Evolutionary conservation across 352 stramenopile genomes (phyloP).

Genomic region (Phytopythium sindhum): DNA sequence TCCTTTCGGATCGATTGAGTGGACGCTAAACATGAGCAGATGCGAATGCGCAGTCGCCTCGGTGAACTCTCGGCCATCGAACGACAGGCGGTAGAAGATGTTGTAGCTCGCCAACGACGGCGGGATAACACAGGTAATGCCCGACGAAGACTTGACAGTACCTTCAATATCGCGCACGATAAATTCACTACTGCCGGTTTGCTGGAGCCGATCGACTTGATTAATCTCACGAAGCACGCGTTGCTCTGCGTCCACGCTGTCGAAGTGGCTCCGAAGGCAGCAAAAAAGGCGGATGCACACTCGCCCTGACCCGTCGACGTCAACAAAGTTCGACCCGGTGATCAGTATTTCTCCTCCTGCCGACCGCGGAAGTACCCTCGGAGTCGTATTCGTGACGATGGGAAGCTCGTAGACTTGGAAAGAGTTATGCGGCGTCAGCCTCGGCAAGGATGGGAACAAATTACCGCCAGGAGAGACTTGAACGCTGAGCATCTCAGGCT

Average conservation of each 20-base stretch:
- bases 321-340: slow-evolving; percentile 40
- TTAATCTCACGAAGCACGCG: slow-evolving; percentile 35
- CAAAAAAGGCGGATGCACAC: slow-evolving; percentile 52
- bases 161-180: slow-evolving; percentile 48
- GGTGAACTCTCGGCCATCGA: slow-evolving; percentile 43
- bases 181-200: slow-evolving; percentile 20
- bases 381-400: slow-evolving; percentile 30
- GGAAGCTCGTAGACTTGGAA: slow-evolving; percentile 54
- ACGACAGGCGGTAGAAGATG: slow-evolving; percentile 61
- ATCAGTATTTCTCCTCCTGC: slow-evolving; percentile 50
- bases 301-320: slow-evolving; percentile 15
- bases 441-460: slow-evolving; percentile 17
- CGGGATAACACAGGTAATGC: slow-evolving; percentile 38
- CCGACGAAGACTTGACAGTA: slow-evolving; percentile 31
- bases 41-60: slow-evolving; percentile 24
- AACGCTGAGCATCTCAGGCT: slow-evolving; percentile 36
- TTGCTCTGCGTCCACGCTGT: slow-evolving; percentile 21
- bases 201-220: slow-evolving; percentile 18
- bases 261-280: slow-evolving; percentile 28
- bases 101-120: slow-evolving; percentile 52
- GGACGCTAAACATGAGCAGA: slow-evolving; percentile 55
- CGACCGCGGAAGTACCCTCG: slow-evolving; percentile 52
- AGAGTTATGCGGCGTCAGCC: slow-evolving; percentile 20
- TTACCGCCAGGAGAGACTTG: slow-evolving; percentile 66
- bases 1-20: slow-evolving; percentile 43